Evolutionary conservation across 2,329 filamentous ascomycete genomes (phyloP), one percentile per base, ranked within the genome.

Genomic region (Didymella pinodella): DNA sequence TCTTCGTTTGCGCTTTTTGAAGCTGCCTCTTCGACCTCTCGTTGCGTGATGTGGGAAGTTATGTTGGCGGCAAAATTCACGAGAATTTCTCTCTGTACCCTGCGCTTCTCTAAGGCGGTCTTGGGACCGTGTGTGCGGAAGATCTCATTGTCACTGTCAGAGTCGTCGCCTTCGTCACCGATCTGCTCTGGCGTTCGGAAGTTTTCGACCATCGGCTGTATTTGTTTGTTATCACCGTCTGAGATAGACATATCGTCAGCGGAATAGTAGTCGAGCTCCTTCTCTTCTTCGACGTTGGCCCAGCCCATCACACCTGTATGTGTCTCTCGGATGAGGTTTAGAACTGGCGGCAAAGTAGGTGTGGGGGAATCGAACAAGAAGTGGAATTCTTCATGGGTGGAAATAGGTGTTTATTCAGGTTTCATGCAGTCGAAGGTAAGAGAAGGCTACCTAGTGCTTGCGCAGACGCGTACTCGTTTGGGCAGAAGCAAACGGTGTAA

Each of bases 51-150:
- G 28, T 78, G 69, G 40, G 79, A 70, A n/a, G 78, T 80, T 51
- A 79, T 77, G 48, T 80, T 73, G 25, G 76, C 75, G 14, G 79
- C 76, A 67, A 77, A 82, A 7, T 68, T 64, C 20, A 74, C 74
- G 70, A 83, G 79, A 5, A 79, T 68, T 11, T 74, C 75, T 46
- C 78, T 79, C 62, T 83, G 80, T 16, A 68, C 75, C 32, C 73
- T 72, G 10, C 77, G 73, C 61, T 74, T 79, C 61, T 82, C 75
- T 10, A 63, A 65, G 7, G 61, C 73, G 7, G 73, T 75, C n/a
- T 51, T 55, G 0, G 73, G 65, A 2, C 54, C 65, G 45, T 73
- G 70, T 4, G 61, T 48, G 16, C 52, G 64, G n/a, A 63, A 22
- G 22, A 56, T 44, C 10, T 74, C 72, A 26, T 50, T 56, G 20